phyloP scores from a whole-genome alignment of 805 yeast genomes.

The Suhomyces sp. region DNA sequence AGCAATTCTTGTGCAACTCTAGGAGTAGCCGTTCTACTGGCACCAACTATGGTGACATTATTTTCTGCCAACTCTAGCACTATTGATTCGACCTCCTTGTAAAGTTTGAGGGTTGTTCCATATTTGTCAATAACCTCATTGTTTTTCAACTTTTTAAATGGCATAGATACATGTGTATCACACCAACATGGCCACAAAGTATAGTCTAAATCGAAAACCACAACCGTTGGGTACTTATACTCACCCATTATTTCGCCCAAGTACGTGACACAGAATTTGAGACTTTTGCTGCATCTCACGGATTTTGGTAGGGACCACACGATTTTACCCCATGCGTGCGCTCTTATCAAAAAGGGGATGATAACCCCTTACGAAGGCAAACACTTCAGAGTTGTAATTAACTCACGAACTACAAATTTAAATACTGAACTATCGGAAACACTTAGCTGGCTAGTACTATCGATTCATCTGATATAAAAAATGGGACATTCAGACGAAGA shows the following conservation, averaged over 20 bases:
- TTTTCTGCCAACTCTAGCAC: constrained; percentile 49
- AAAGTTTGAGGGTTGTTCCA: constrained; percentile 58
- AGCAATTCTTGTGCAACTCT: constrained; percentile 67
- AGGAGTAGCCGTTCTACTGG: constrained; percentile 79
- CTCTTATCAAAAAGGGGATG: neutral
- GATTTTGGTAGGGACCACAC: neutral
- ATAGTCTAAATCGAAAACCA: constrained; percentile 73
- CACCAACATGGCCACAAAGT: constrained; percentile 86
- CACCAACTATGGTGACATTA: constrained; percentile 56
- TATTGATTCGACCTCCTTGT: constrained; percentile 65
- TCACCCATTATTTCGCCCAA: neutral
- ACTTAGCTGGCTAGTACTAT: neutral
- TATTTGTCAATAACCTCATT: constrained; percentile 46
- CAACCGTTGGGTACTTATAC: constrained; percentile 37
- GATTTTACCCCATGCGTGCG: constrained; percentile 1
- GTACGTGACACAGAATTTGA: neutral
- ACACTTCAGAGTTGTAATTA: neutral
- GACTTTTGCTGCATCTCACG: neutral
- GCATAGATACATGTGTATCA: constrained; percentile 66
- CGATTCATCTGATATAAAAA: neutral
- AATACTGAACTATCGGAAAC: neutral
- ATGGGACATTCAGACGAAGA: neutral
- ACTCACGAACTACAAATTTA: neutral
- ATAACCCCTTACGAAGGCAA: constrained; percentile 6
- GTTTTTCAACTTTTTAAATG: constrained; percentile 27